phyloP scores from a whole-genome alignment of 306 rosid species.

The Fragaria nilgerrensis region DNA sequence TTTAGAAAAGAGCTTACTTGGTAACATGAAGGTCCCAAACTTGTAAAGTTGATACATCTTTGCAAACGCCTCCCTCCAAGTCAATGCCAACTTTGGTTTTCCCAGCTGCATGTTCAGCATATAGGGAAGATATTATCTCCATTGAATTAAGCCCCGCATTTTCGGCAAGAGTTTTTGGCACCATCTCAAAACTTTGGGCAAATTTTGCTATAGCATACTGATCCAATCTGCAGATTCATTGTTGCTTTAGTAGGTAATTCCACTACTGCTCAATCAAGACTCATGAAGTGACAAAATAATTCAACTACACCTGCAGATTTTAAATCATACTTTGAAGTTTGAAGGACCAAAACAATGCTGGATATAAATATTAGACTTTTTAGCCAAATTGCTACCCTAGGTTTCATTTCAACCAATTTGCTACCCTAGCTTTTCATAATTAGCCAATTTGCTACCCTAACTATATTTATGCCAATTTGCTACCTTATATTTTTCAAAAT shows the following conservation, averaged over 20 bases:
- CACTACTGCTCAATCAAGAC: constrained; percentile 17
- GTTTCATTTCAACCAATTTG: too few relatives aligned
- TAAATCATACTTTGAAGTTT: not conserved
- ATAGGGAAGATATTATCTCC: constrained; percentile 93
- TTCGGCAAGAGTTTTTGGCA: constrained; percentile 87
- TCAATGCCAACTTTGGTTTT: constrained; percentile 86
- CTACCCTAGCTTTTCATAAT: too few relatives aligned
- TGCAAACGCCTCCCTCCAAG: constrained; percentile 74
- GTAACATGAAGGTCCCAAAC: constrained; percentile 91
- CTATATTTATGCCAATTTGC: too few relatives aligned
- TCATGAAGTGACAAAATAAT: not conserved
- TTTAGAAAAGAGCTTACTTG: constrained; percentile 51
- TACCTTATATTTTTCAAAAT: too few relatives aligned
- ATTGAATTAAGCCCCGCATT: constrained; percentile 96
- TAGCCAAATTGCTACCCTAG: too few relatives aligned
- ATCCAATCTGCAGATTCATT: constrained; percentile 75
- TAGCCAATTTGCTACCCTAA: too few relatives aligned
- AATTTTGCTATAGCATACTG: constrained; percentile 96
- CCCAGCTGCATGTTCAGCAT: constrained; percentile 97
- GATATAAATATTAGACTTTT: not conserved
- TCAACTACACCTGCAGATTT: not conserved
- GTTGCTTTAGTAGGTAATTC: constrained; percentile 20
- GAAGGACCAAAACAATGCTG: not conserved
- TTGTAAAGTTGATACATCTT: constrained; percentile 55
- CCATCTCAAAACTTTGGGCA: constrained; percentile 95